Conservation (phyloP, 768 basidiomycete genomes). For the Hygrocybe punicea region DNA sequence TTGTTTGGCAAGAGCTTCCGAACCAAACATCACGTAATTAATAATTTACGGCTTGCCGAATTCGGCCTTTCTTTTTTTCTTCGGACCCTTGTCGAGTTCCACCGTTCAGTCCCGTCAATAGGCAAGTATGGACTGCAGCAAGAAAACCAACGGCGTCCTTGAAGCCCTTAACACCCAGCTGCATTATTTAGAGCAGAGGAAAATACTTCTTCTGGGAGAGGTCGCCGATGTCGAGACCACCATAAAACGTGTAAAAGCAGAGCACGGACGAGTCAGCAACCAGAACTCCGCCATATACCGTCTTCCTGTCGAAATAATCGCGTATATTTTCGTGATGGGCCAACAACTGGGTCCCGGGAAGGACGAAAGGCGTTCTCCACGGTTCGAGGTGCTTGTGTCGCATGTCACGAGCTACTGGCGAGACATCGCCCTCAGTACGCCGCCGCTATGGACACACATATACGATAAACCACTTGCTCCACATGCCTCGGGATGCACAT, state of each 20-base stretch:
- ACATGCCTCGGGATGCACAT: too few relatives aligned
- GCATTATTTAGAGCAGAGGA: not conserved
- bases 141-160: not conserved
- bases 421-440: conserved; percentile 36
- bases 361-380: not conserved
- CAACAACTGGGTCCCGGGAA: not conserved
- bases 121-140: not conserved
- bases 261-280: not conserved
- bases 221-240: not conserved
- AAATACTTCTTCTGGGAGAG: not conserved
- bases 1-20: not conserved
- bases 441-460: conserved; percentile 41
- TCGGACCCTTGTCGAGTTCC: too few relatives aligned
- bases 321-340: not conserved
- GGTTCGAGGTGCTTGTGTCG: conserved; percentile 40
- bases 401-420: conserved; percentile 42
- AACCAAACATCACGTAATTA: not conserved
- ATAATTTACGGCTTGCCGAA: too few relatives aligned
- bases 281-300: not conserved
- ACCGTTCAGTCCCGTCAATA: not conserved
- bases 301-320: not conserved
- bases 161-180: not conserved
- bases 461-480: conserved; percentile 17
- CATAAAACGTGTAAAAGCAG: not conserved
- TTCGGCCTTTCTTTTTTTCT: too few relatives aligned